These are phyloP conservation scores for Bodo saltans DNA, from an alignment of 78 protist species.

Conservation along the genomic window DNA sequence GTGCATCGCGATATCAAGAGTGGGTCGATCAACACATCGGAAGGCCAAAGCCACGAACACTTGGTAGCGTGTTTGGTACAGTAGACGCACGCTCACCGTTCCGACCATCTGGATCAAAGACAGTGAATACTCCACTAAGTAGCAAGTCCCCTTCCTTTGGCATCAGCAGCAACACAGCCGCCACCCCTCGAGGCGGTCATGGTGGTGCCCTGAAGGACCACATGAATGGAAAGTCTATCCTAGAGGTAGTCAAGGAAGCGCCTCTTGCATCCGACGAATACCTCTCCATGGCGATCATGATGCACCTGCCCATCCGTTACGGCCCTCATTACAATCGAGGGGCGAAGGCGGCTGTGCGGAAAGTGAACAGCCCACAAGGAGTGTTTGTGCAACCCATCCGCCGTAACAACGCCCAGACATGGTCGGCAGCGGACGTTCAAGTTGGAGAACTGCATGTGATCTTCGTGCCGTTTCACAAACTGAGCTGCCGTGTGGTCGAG, in stretches of 20 bases:
- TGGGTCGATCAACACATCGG: too few relatives aligned
- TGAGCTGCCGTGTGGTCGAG: neutral
- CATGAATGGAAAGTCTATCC: too few relatives aligned
- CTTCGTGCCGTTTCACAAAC: slow-evolving; percentile 29
- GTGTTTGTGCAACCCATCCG: neutral
- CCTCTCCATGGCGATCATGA: slow-evolving; percentile 15
- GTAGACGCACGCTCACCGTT: too few relatives aligned
- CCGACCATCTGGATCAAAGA: too few relatives aligned
- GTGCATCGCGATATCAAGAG: too few relatives aligned
- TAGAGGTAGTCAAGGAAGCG: neutral
- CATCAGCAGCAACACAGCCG: too few relatives aligned
- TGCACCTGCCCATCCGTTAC: slow-evolving; percentile 26
- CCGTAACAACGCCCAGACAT: neutral
- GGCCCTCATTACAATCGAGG: neutral
- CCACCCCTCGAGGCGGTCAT: too few relatives aligned
- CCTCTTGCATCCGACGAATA: neutral
- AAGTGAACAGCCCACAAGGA: neutral
- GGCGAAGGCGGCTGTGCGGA: neutral
- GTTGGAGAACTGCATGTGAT: neutral
- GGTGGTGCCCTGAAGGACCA: too few relatives aligned
- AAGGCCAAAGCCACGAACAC: too few relatives aligned
- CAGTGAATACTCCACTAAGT: too few relatives aligned
- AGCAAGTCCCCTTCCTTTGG: too few relatives aligned
- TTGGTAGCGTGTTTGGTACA: too few relatives aligned
- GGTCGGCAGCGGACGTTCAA: neutral